Evolutionary conservation across 441 rosid genomes (phyloP).

Genomic region (Gossypium trilobum): DNA sequence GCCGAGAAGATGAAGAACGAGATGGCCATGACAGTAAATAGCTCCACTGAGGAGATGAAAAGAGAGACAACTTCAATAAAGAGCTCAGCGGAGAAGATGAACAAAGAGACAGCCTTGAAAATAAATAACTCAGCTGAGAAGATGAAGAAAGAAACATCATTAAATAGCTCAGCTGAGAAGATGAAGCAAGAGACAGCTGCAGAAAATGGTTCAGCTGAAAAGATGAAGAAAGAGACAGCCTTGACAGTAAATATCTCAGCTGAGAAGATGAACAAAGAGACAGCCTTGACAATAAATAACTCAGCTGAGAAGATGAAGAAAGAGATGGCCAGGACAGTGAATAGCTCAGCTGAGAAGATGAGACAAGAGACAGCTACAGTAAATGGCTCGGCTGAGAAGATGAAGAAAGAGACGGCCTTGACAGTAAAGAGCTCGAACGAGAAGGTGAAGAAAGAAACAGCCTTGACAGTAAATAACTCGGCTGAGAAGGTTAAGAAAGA

Average conservation of each 20-base stretch:
- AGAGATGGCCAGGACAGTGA: background rate
- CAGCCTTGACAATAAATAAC: background rate
- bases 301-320: background rate
- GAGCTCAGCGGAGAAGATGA: slow-evolving; percentile 21
- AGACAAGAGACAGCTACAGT: background rate
- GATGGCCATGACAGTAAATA: slow-evolving; percentile 11
- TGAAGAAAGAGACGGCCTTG: background rate
- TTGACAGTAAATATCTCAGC: slow-evolving; percentile 18
- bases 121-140: slow-evolving; percentile 15
- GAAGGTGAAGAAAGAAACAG: background rate
- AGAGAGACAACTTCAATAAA: slow-evolving; percentile 24
- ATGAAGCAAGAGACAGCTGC: slow-evolving; percentile 25
- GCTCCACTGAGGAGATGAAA: slow-evolving; percentile 18
- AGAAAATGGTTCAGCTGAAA: slow-evolving; percentile 15
- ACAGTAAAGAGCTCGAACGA: background rate
- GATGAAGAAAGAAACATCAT: slow-evolving; percentile 28
- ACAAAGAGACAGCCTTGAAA: slow-evolving; percentile 24
- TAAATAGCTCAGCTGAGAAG: slow-evolving; percentile 24
- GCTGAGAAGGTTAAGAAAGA: background rate
- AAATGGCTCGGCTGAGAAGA: background rate
- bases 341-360: background rate
- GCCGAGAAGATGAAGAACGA: slow-evolving; percentile 29
- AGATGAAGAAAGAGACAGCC: slow-evolving; percentile 29
- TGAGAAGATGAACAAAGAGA: slow-evolving; percentile 26
- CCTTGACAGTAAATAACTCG: background rate